Evolutionary conservation across 257 asterid genomes (phyloP).

Genomic region (Gentiana macrophylla): DNA sequence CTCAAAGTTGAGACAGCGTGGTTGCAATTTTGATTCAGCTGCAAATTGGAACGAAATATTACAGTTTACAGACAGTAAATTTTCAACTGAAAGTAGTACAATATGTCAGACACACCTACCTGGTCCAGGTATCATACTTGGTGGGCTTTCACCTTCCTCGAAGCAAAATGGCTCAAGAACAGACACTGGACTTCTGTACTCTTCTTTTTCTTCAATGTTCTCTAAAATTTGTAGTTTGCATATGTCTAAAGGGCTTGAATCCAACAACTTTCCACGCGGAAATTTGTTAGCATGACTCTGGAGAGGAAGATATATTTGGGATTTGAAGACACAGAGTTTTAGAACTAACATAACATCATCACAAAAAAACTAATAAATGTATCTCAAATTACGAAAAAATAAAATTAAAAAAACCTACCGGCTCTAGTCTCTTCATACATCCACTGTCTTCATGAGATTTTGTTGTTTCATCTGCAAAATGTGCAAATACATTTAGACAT

Average conservation of each 20-base stretch:
- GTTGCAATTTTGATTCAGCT: conserved; percentile 32
- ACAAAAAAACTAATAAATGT: not conserved
- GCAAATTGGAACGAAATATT: conserved; percentile 15
- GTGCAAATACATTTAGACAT: conserved; percentile 21
- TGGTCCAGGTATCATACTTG: conserved; percentile 19
- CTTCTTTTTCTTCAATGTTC: conserved; percentile 39
- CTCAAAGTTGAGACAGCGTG: conserved; percentile 46
- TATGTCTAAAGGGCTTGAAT: conserved; percentile 30
- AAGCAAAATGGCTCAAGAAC: conserved; percentile 51
- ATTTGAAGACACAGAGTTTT: not conserved
- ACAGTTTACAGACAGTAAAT: not conserved
- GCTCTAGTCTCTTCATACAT: conserved; percentile 7
- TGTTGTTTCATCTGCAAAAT: conserved; percentile 14
- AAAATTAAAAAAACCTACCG: conserved; percentile 23
- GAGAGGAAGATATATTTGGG: conserved; percentile 16
- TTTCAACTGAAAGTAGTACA: not conserved
- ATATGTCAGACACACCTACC: conserved; percentile 23
- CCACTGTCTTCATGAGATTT: conserved; percentile 18
- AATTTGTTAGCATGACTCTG: conserved; percentile 30
- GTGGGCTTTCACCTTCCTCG: conserved; percentile 47
- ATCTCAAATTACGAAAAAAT: not conserved
- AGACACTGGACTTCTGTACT: conserved; percentile 68
- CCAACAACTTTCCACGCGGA: conserved; percentile 23
- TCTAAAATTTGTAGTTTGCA: conserved; percentile 21
- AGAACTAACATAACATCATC: not conserved